phyloP scores from a whole-genome alignment of 768 basidiomycete genomes.

The Macrolepiota dolichaula region DNA sequence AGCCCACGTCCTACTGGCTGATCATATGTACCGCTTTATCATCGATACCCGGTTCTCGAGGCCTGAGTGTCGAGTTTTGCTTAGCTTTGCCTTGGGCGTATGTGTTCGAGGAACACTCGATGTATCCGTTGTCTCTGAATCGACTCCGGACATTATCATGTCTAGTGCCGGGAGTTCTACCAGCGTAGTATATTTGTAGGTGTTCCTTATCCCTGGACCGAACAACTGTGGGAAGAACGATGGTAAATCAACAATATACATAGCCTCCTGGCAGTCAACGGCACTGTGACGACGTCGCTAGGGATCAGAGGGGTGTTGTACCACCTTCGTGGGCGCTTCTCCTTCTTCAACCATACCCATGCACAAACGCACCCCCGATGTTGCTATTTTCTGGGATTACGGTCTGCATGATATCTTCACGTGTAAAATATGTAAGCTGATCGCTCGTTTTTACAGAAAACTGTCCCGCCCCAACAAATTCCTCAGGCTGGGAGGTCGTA shows the following conservation, averaged over 20 bases:
- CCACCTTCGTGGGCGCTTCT: not conserved
- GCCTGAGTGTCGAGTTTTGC: not conserved
- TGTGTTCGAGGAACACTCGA: not conserved
- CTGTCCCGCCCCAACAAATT: constrained; percentile 24
- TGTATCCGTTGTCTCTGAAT: too few species aligned
- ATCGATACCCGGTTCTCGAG: not conserved
- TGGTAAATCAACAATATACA: not conserved
- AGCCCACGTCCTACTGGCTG: not conserved
- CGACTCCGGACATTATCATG: not conserved
- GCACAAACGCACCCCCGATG: constrained; percentile 9
- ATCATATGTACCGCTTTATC: not conserved
- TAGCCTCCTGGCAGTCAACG: not conserved
- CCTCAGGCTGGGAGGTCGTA: constrained; percentile 24
- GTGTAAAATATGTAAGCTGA: not conserved
- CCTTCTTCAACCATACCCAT: not conserved
- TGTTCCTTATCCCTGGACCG: not conserved
- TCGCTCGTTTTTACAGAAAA: constrained; percentile 21
- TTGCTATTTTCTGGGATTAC: constrained; percentile 25
- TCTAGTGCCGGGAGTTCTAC: not conserved
- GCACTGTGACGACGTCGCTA: not conserved
- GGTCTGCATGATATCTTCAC: constrained; percentile 17
- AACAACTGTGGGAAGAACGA: constrained; percentile 1
- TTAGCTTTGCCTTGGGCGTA: not conserved
- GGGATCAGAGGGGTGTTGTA: not conserved
- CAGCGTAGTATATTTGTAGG: not conserved